A percentile compares a stretch with the other conserved stretches of the same genome.
These are phyloP conservation scores for Debaryomyces castellii DNA, from an alignment of 805 yeast species.

Conservation along the genomic window DNA sequence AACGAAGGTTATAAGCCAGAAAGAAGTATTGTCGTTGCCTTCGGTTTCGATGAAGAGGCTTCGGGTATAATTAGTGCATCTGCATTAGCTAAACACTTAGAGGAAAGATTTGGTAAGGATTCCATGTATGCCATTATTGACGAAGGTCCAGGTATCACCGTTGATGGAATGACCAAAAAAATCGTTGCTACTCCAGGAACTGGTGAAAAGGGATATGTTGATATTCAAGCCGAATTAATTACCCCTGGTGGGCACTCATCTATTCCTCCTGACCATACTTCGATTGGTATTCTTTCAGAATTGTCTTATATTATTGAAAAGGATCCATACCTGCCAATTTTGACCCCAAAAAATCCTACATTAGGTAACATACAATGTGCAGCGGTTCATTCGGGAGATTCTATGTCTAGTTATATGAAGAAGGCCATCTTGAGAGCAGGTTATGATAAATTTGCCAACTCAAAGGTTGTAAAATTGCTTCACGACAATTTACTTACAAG, in stretches of 20 bases:
- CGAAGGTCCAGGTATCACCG: conserved; percentile 51
- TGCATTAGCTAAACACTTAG: conserved; percentile 45
- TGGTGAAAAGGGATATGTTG: conserved; percentile 50
- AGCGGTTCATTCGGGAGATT: conserved; percentile 48
- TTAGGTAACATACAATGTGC: conserved; percentile 58
- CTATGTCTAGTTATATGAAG: conserved; percentile 18
- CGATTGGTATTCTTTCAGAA: conserved; percentile 71
- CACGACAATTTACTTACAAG: conserved; percentile 14
- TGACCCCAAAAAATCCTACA: conserved; percentile 59
- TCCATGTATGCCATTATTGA: conserved; percentile 67
- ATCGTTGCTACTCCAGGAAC: conserved; percentile 49
- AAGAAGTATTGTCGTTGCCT: conserved; percentile 62
- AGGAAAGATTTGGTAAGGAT: conserved; percentile 57
- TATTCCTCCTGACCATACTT: conserved; percentile 77
- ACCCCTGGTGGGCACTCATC: conserved; percentile 83
- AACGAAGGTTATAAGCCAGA: conserved; percentile 54
- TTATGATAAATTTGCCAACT: conserved; percentile 30
- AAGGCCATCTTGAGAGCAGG: conserved; percentile 37
- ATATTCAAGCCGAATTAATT: conserved; percentile 44
- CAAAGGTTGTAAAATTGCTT: conserved; percentile 18
- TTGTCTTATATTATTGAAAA: conserved; percentile 56
- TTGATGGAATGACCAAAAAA: conserved; percentile 47
- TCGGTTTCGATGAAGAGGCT: conserved; percentile 82
- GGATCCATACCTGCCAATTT: conserved; percentile 48
- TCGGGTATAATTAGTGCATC: conserved; percentile 65